Conservation (phyloP, 2,329 filamentous ascomycete species). For the Sporothrix sp. region DNA sequence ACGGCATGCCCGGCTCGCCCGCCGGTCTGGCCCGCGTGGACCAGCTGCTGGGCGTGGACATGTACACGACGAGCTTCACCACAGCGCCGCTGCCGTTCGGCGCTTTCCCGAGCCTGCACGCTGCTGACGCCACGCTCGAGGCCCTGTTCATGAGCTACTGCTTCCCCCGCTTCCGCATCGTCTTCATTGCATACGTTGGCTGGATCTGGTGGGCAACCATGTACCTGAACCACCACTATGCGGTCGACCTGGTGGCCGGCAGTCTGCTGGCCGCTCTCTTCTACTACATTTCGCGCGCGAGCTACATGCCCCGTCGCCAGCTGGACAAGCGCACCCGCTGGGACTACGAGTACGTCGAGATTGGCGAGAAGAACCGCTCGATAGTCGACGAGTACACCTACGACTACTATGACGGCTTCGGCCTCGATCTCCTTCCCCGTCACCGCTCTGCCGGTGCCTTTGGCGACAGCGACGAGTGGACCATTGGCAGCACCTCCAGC, state of each 20-base stretch:
- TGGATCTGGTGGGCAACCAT: constrained; percentile 99
- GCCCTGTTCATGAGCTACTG: constrained; percentile 88
- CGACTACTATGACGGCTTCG: constrained; percentile 35
- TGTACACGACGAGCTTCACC: constrained; percentile 89
- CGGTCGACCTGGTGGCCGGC: constrained; percentile 80
- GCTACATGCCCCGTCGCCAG: constrained; percentile 75
- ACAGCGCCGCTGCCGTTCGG: constrained; percentile 88
- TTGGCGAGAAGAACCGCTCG: constrained; percentile 47
- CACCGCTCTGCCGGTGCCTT: constrained; percentile 22
- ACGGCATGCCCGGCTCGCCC: constrained; percentile 81
- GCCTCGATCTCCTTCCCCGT: constrained; percentile 35
- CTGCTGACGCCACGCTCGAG: constrained; percentile 79
- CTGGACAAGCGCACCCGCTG: constrained; percentile 78
- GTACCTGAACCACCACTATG: constrained; percentile 96
- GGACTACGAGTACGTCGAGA: constrained; percentile 91
- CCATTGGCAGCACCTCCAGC: constrained; percentile 72
- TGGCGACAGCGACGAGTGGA: constrained; percentile 77
- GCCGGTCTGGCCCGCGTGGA: constrained; percentile 85
- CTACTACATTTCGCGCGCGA: constrained; percentile 73
- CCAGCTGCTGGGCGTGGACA: constrained; percentile 76
- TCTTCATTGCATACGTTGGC: constrained; percentile 74
- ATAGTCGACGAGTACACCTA: constrained; percentile 36
- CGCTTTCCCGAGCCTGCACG: constrained; percentile 88
- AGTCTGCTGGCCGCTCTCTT: constrained; percentile 67
- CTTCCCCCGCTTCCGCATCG: constrained; percentile 70